These are phyloP conservation scores for Nigrospora oryzae DNA, from an alignment of 2,329 filamentous ascomycete genomes.

Conservation along the genomic window DNA sequence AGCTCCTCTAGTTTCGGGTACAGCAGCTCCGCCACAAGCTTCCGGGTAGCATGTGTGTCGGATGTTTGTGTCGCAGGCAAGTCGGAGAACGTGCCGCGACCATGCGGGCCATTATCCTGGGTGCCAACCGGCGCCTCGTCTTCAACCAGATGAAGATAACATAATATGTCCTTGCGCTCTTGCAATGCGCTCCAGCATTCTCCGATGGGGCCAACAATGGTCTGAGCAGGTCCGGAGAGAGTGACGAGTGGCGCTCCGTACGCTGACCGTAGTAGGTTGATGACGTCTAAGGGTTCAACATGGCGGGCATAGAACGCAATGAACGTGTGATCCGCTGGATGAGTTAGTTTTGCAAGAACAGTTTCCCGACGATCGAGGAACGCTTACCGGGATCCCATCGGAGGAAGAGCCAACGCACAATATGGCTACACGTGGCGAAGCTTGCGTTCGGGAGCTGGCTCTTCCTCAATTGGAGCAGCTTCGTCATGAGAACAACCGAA, in stretches of 20 bases:
- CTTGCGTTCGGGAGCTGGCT: constrained; percentile 61
- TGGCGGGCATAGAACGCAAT: constrained; percentile 56
- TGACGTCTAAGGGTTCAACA: constrained; percentile 55
- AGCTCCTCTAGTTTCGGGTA: constrained; percentile 44
- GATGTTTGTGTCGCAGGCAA: constrained; percentile 22
- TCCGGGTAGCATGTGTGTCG: constrained; percentile 35
- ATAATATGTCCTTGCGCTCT: constrained; percentile 33
- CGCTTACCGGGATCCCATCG: constrained; percentile 73
- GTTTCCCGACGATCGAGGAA: background rate
- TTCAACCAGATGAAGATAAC: constrained; percentile 48
- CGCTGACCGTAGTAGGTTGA: constrained; percentile 62
- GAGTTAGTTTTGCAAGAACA: constrained; percentile 7
- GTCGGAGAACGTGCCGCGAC: background rate
- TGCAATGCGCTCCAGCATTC: constrained; percentile 38
- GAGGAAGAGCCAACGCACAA: constrained; percentile 74
- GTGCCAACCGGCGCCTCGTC: constrained; percentile 10
- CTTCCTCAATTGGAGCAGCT: constrained; percentile 58
- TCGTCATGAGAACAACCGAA: constrained; percentile 63
- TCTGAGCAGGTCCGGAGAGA: constrained; percentile 19
- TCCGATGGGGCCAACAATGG: constrained; percentile 38
- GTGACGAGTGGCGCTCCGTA: constrained; percentile 41
- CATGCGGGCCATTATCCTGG: too few species aligned
- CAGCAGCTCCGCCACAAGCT: constrained; percentile 44
- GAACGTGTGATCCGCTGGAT: constrained; percentile 56
- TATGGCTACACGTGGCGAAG: constrained; percentile 58